Percentiles rank a stretch among this genome's conserved stretches.
Conservation (phyloP, 164 flowering plant species). For the Aristolochia fimbriata region DNA sequence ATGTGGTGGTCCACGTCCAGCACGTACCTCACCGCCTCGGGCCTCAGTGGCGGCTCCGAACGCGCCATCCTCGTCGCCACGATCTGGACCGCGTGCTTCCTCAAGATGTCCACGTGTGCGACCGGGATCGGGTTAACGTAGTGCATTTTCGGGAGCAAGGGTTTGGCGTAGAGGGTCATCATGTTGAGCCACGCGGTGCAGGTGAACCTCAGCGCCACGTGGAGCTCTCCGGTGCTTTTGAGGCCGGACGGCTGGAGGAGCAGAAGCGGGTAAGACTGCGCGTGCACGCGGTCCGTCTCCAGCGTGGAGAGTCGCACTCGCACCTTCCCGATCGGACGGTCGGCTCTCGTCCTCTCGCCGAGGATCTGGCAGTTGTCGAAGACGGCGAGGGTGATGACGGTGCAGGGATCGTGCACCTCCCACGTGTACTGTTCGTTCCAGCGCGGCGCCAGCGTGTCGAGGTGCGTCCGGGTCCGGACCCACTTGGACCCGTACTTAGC, state of each 20-base stretch:
- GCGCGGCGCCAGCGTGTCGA: constrained; percentile 46
- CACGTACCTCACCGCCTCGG: constrained; percentile 72
- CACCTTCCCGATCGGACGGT: constrained; percentile 71
- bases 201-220: constrained; percentile 62
- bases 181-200: constrained; percentile 74
- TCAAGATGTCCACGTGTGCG: constrained; percentile 39
- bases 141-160: constrained; percentile 87
- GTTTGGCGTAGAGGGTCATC: constrained; percentile 54
- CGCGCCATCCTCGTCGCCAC: constrained; percentile 55
- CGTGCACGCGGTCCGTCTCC: constrained; percentile 54
- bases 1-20: constrained; percentile 62
- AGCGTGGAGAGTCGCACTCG: constrained; percentile 70
- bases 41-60: constrained; percentile 73
- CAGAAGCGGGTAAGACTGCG: constrained; percentile 56
- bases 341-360: constrained; percentile 30
- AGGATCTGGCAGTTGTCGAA: constrained; percentile 58
- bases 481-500: constrained; percentile 89
- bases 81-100: constrained; percentile 65
- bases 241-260: constrained; percentile 45
- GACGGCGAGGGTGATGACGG: constrained; percentile 76
- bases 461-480: constrained; percentile 71
- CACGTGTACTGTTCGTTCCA: constrained; percentile 95
- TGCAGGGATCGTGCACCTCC: constrained; percentile 81
- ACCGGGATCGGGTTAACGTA: constrained; percentile 60
- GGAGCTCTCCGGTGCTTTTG: constrained; percentile 70